Percentiles rank a stretch among this genome's conserved stretches.
Conservation (phyloP, 768 basidiomycete species). For the Termitomyces sp. region DNA sequence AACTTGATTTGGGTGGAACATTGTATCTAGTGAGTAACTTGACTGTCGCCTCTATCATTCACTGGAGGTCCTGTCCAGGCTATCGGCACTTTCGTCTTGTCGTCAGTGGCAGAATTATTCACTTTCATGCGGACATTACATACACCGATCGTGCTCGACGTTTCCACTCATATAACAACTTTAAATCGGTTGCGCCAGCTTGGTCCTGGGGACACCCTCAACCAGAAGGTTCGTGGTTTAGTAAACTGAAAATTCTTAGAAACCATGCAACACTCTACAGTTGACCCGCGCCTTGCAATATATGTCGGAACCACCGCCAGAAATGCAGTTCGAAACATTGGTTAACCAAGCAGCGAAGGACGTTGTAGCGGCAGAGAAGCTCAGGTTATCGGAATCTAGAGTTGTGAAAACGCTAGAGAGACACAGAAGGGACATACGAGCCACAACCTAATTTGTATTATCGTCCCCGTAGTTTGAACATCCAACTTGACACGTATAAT, state of each 20-base stretch:
- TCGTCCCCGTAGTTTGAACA: not conserved
- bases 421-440: conserved; percentile 16
- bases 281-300: conserved; percentile 49
- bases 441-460: conserved; percentile 4
- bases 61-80: conserved; percentile 34
- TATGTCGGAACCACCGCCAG: conserved; percentile 48
- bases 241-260: not conserved
- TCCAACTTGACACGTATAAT: not conserved
- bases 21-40: conserved; percentile 32
- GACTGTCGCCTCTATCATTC: not conserved
- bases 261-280: conserved; percentile 27
- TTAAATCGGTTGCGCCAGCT: conserved; percentile 48
- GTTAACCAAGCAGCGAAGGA: conserved; percentile 61
- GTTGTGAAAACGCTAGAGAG: conserved; percentile 25
- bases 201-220: conserved; percentile 43
- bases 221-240: conserved; percentile 40
- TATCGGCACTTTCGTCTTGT: conserved; percentile 47
- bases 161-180: conserved; percentile 43
- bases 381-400: conserved; percentile 46
- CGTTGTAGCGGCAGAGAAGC: conserved; percentile 65
- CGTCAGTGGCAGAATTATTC: conserved; percentile 64
- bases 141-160: conserved; percentile 50
- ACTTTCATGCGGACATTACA: conserved; percentile 56
- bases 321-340: conserved; percentile 40
- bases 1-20: conserved; percentile 41